Percentiles rank a stretch among this genome's conserved stretches.
These are phyloP conservation scores for Apostasia shenzhenica DNA, from an alignment of 106 monocot genomes.

Conservation along the genomic window DNA sequence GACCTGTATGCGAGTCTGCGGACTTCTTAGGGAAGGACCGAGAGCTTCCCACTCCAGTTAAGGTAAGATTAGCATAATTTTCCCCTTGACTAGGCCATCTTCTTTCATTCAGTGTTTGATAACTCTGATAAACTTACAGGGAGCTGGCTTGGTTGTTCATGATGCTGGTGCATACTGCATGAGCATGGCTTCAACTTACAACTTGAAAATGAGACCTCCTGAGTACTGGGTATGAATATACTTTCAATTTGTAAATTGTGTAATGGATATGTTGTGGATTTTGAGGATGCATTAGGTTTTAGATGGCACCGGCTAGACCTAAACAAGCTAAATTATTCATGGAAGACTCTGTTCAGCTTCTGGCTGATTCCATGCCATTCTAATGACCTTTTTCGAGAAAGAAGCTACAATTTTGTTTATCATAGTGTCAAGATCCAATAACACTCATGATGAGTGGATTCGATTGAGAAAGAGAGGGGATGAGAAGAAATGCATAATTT, in stretches of 20 bases:
- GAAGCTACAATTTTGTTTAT: background rate
- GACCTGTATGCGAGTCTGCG: slow-evolving; percentile 97
- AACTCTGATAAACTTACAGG: slow-evolving; percentile 31
- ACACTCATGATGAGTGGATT: too few relatives aligned
- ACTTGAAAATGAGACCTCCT: slow-evolving; percentile 86
- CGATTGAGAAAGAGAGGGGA: too few relatives aligned
- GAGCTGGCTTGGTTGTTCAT: slow-evolving; percentile 93
- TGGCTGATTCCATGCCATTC: too few relatives aligned
- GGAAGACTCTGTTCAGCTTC: too few relatives aligned
- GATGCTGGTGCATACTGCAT: slow-evolving; percentile 99
- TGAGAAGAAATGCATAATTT: background rate
- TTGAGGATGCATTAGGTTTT: background rate
- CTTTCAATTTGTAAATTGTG: background rate
- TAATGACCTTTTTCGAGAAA: too few relatives aligned
- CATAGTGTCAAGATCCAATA: too few relatives aligned
- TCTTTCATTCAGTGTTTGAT: background rate
- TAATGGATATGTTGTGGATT: background rate
- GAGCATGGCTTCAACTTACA: slow-evolving; percentile 99
- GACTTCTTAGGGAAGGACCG: slow-evolving; percentile 95
- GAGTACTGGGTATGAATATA: slow-evolving; percentile 47
- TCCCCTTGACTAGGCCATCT: background rate
- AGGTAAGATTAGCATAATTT: slow-evolving; percentile 32
- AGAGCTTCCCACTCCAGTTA: slow-evolving; percentile 81
- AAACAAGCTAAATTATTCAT: background rate
- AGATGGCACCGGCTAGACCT: background rate